Base-by-base conservation (phyloP, 202 grass and related monocot genomes). In the Miscanthus sacchariflorus region DNA sequence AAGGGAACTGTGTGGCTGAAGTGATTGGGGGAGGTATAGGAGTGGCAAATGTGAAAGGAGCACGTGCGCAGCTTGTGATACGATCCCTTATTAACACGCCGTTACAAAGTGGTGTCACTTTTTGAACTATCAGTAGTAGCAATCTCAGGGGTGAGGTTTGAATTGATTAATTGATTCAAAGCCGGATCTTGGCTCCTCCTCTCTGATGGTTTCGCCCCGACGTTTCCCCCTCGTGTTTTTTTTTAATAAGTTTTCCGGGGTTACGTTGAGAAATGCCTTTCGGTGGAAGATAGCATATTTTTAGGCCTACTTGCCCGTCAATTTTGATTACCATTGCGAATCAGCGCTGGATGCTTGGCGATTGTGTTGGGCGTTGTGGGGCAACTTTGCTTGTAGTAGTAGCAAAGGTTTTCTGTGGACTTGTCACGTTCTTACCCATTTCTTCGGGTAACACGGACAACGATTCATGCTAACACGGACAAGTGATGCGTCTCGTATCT, bases 81-180 rank as follows among this genome's bases (percentile, higher is more conserved):
- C 36, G 58, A 49, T 83, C 21, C 65, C 33, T 13, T 68, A 50
- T 86, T 73, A 82, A 85, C 71, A 81, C 13, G 40, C 12, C n/a
- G 9, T 78, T 82, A 74, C 56, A 79, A n/a, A 61, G 59, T 73
- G 82, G 59, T 72, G 81, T 81, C 15, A 44, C 46, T 66, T 89
- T 82, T 68, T 33, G 71, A 77, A 71, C 77, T 67, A 13, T 8
- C 40, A 58, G 79, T 79, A 21, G 36, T 89, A 70, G 59, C 75
- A 75, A 54, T 83, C 39, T 74, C 67, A 83, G 83, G 75, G 76
- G 18, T 69, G 74, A 87, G 39, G 61, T 89, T 87, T 87, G 79
- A 77, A 70, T 86, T 87, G 83, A 77, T 70, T 86, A 59, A 64
- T 92, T 75, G 59, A 39, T 80, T 79, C 38, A 58, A 56, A 28